A percentile compares a stretch with the other conserved stretches of the same genome.
Evolutionary conservation across 2,329 filamentous ascomycete species (phyloP).

Genomic region (Stromatinia cepivora): DNA sequence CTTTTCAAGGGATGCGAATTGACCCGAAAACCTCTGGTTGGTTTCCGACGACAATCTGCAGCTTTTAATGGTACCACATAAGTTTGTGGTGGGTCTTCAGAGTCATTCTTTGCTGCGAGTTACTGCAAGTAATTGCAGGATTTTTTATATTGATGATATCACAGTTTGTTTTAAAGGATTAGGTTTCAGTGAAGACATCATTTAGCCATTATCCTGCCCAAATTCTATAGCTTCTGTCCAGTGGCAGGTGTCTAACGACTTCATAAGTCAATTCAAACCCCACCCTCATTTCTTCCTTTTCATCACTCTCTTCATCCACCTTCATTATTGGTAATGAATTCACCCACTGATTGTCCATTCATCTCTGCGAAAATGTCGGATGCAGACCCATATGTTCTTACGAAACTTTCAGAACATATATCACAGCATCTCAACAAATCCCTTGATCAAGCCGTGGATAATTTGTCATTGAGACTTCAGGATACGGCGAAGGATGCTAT

Average conservation of each 20-base stretch:
- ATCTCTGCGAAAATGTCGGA: constrained; percentile 21
- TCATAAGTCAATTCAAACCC: constrained; percentile 15
- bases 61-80: constrained; percentile 18
- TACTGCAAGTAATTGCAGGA: constrained; percentile 9
- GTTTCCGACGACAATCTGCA: not conserved
- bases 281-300: constrained; percentile 5
- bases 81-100: constrained; percentile 17
- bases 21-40: not conserved
- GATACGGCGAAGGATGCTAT: constrained; percentile 21
- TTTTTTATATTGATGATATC: constrained; percentile 9
- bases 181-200: not conserved
- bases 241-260: constrained; percentile 14
- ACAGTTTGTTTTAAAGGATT: not conserved
- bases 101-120: constrained; percentile 14
- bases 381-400: constrained; percentile 20
- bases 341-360: constrained; percentile 15
- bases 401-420: constrained; percentile 22
- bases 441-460: constrained; percentile 19
- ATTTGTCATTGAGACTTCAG: constrained; percentile 17
- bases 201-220: not conserved
- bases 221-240: constrained; percentile 16
- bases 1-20: not conserved
- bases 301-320: not conserved
- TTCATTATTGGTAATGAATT: constrained; percentile 7
- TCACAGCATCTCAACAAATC: constrained; percentile 21